Base-by-base conservation (phyloP, 108 stramenopile genomes). In the Conticribra guillardii region DNA sequence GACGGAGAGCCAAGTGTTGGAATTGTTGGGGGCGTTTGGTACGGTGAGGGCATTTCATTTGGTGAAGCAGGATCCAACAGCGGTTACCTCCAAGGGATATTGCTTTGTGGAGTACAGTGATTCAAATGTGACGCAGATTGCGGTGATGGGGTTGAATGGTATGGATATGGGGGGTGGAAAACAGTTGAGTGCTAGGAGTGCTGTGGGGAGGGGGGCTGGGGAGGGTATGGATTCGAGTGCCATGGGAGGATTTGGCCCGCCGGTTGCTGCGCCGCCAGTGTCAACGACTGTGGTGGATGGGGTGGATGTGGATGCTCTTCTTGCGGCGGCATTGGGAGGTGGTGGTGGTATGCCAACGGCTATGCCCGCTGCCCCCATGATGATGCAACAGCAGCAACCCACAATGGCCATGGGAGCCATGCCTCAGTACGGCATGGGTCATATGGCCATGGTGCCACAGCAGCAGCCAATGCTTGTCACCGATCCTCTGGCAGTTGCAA, bases 31-130 rank as follows among this genome's bases (percentile, higher is more conserved):
- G 56, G 93, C 98, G 0, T 99, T 97, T 78, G 99, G 99, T 2
- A 67, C 87, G 55, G 82, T 95, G 53, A 87, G 89, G 75, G 87
- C 97, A 8, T 97, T 99, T 79, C 96, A 99, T 76, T 83, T 98
- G 54, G 97, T 99, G 64, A 95, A 89, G 74, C 83, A 90, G 49
- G 91, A 90, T 64, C 68, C 89, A 0, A 85, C 82, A 8, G 75
- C 93, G 5, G 56, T 65, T 2, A 91, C 82, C 21, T 86, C 84
- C 61, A 98, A 98, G 82, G 99, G 99, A 41, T 99, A 97, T 74
- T 96, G 91, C 44, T 99, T 99, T 83, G 96, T 94, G 27, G 97
- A 98, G 74, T 99, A 94, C 71, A 70, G 76, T 14, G 96, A 98
- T 78, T 84, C 92, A 1, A 69, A 59, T 14, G 80, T 87, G 0